These are phyloP conservation scores for Aspergillus felis DNA, from an alignment of 2,329 filamentous ascomycete genomes.

Conservation along the genomic window DNA sequence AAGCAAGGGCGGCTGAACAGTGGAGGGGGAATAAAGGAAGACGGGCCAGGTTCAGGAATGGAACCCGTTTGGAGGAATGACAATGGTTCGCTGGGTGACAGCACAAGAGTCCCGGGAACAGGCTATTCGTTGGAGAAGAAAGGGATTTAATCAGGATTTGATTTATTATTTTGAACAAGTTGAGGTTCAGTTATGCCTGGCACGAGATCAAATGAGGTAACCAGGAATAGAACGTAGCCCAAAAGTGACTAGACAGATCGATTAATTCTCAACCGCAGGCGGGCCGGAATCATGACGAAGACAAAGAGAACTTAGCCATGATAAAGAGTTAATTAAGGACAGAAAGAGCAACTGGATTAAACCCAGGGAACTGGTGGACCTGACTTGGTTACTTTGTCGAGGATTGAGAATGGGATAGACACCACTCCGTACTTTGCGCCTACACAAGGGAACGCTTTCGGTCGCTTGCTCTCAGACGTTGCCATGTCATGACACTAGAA, in stretches of 20 bases:
- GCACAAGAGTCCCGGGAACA: not conserved
- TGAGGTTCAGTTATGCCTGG: not conserved
- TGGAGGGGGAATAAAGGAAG: slow-evolving; percentile 11
- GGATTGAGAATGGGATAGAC: not conserved
- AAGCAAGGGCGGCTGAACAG: slow-evolving; percentile 10
- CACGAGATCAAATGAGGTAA: not conserved
- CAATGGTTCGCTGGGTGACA: not conserved
- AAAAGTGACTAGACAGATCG: too few relatives aligned
- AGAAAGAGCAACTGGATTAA: not conserved
- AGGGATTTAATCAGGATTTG: not conserved
- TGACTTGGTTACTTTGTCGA: not conserved
- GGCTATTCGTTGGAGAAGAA: not conserved
- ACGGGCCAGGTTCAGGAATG: slow-evolving; percentile 2
- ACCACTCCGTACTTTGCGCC: not conserved
- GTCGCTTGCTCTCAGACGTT: not conserved
- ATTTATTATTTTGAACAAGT: not conserved
- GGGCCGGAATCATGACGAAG: too few relatives aligned
- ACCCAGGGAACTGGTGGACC: not conserved
- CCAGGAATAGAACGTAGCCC: not conserved
- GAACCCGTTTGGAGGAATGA: slow-evolving; percentile 12
- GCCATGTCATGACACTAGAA: not conserved
- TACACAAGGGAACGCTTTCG: not conserved
- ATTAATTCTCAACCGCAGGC: not conserved
- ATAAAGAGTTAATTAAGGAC: not conserved
- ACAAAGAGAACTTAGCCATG: not conserved